phyloP scores from a whole-genome alignment of 345 rosid genomes.

The Brassica juncea region DNA sequence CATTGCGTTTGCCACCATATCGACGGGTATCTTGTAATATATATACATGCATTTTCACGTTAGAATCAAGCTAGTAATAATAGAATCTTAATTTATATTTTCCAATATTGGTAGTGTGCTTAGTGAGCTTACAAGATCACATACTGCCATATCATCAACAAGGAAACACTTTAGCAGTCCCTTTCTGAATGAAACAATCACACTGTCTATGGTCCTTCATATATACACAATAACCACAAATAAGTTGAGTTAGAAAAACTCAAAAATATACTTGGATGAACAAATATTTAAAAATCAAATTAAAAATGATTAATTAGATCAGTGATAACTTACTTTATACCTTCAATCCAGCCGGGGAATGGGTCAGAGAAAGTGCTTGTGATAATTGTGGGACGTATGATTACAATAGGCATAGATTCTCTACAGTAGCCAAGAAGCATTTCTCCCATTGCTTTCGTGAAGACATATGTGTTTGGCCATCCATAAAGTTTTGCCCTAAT shows the following conservation, averaged over 20 bases:
- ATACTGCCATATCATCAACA: constrained; percentile 15
- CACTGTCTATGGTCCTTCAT: constrained; percentile 63
- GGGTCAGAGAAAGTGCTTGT: constrained; percentile 4
- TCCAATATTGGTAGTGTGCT: constrained; percentile 9
- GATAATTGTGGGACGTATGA: not conserved
- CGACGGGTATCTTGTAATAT: constrained; percentile 27
- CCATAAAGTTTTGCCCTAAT: not conserved
- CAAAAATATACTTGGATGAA: not conserved
- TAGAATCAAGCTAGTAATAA: not conserved
- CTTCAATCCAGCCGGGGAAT: not conserved
- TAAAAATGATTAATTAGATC: not conserved
- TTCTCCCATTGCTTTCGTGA: constrained; percentile 2
- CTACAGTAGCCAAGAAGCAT: constrained; percentile 2
- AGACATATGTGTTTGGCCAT: constrained; percentile 8
- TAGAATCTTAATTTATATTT: not conserved
- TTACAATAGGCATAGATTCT: not conserved
- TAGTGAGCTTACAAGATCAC: constrained; percentile 48
- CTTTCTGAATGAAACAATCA: not conserved
- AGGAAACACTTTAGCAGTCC: constrained; percentile 41
- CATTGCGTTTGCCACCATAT: constrained; percentile 28
- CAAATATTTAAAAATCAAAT: not conserved
- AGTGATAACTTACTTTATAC: not conserved
- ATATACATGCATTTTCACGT: not conserved
- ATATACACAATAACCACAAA: not conserved
- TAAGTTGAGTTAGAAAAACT: not conserved